A percentile compares a stretch with the other conserved stretches of the same genome.
Conservation (phyloP, 2,329 filamentous ascomycete species). For the Trichoderma brevicompactum region DNA sequence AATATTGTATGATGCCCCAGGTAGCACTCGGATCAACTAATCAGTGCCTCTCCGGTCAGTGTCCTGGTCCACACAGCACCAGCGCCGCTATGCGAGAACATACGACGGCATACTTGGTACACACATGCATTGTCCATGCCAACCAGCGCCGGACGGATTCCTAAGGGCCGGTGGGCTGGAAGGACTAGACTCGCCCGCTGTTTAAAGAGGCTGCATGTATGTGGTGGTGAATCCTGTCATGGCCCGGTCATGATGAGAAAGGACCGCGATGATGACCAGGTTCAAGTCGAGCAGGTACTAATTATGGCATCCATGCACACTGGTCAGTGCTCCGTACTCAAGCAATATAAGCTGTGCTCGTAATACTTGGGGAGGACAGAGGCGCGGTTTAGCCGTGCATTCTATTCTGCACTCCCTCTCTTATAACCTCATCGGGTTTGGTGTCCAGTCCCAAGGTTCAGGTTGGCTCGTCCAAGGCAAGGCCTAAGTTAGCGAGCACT, state of each 20-base stretch:
- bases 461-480: background rate
- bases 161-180: background rate
- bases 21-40: constrained; percentile 20
- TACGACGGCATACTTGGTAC: background rate
- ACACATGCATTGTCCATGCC: background rate
- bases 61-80: background rate
- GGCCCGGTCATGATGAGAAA: background rate
- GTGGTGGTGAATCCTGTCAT: constrained; percentile 10
- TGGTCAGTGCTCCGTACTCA: no score
- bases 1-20: constrained; percentile 10
- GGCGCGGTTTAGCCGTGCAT: background rate
- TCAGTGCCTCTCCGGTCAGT: background rate
- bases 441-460: background rate
- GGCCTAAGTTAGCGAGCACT: no score
- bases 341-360: no score
- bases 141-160: constrained; percentile 9
- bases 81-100: background rate
- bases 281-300: background rate
- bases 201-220: constrained; percentile 24
- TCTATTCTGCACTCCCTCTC: background rate
- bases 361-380: no score
- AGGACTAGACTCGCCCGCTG: constrained; percentile 7
- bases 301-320: background rate
- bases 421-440: background rate
- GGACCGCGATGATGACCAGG: background rate